These are phyloP conservation scores for Heliamphora pulchella DNA, from an alignment of 179 eudicot genomes.

Conservation along the genomic window DNA sequence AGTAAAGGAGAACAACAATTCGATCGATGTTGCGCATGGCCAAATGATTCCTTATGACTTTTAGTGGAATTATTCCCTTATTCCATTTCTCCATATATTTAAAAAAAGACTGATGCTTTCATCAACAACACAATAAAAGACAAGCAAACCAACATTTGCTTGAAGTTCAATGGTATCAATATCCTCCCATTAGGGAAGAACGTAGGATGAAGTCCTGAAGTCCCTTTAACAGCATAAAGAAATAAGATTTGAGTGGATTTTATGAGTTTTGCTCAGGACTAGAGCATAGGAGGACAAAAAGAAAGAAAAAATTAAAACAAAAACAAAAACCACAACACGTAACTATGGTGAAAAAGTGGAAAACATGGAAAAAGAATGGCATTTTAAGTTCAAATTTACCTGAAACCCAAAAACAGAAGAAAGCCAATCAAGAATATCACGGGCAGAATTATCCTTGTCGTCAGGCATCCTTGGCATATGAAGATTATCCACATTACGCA, in stretches of 20 bases:
- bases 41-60: no score
- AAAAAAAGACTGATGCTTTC: not conserved
- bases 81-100: no score
- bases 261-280: not conserved
- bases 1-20: no score
- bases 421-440: slow-evolving; percentile 92
- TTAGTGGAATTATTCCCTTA: no score
- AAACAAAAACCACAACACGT: not conserved
- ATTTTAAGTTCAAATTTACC: slow-evolving; percentile 34
- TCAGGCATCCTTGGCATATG: slow-evolving; percentile 45
- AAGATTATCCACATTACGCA: slow-evolving; percentile 57
- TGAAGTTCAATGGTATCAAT: not conserved
- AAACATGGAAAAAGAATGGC: not conserved
- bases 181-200: not conserved
- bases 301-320: not conserved
- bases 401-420: slow-evolving; percentile 82
- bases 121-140: not conserved
- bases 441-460: slow-evolving; percentile 46
- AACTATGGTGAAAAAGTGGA: not conserved
- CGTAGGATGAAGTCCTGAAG: not conserved
- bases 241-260: not conserved
- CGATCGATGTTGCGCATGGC: no score
- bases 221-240: slow-evolving; percentile 5
- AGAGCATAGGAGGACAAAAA: not conserved
- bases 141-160: not conserved